phyloP scores from a whole-genome alignment of 176 grass and related monocot genomes.

The Cymbopogon citratus region DNA sequence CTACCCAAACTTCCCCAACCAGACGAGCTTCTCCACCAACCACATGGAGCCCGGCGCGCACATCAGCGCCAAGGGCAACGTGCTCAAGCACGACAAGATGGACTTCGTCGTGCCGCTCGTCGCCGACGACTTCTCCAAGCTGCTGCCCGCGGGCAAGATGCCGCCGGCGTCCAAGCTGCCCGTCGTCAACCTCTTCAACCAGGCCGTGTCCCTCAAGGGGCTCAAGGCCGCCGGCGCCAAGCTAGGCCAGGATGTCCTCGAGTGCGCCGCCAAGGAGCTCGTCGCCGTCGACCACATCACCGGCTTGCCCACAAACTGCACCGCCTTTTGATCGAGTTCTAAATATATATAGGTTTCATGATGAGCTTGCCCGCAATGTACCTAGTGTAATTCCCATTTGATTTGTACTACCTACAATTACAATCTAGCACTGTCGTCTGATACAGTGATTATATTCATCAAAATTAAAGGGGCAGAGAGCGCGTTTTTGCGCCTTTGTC shows the following conservation, averaged over 20 bases:
- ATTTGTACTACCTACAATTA: neutral
- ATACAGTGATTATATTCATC: neutral
- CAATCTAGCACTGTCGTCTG: neutral
- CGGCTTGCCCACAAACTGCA: constrained; percentile 72
- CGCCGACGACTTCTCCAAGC: constrained; percentile 60
- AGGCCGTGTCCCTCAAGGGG: constrained; percentile 73
- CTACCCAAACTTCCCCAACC: constrained; percentile 88
- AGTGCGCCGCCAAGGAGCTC: constrained; percentile 26
- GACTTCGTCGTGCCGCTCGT: constrained; percentile 92
- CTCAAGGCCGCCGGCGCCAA: constrained; percentile 93
- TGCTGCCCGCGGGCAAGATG: constrained; percentile 73
- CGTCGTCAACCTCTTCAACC: constrained; percentile 92
- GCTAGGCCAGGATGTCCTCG: constrained; percentile 73
- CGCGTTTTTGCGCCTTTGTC: neutral
- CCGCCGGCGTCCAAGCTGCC: constrained; percentile 86
- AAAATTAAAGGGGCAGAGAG: neutral
- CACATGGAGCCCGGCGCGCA: constrained; percentile 99
- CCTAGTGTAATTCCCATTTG: neutral
- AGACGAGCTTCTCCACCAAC: constrained; percentile 95
- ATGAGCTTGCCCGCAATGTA: no score
- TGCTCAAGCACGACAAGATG: constrained; percentile 49
- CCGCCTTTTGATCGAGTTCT: no score
- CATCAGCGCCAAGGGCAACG: constrained; percentile 90
- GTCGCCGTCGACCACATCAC: constrained; percentile 67
- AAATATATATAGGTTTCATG: no score